Conservation (phyloP, 495 filamentous ascomycete species). For the Astrothelium macrocarpum region DNA sequence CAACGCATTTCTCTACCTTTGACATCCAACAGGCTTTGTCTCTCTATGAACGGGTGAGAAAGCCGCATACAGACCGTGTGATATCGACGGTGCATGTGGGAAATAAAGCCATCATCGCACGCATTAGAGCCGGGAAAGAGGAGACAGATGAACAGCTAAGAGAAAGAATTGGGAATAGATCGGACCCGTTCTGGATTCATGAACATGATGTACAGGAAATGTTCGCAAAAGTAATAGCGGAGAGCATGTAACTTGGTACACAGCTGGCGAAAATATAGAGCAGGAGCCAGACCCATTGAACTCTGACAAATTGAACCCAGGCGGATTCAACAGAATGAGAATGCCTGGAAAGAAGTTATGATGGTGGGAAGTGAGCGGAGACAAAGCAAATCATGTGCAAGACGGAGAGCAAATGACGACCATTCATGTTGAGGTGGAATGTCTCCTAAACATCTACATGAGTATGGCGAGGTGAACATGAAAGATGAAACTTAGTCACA, state of each 20-base stretch:
- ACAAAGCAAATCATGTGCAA: background rate
- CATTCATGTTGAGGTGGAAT: background rate
- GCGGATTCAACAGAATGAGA: background rate
- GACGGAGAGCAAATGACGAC: background rate
- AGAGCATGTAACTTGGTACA: background rate
- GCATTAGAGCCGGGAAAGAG: constrained; percentile 14
- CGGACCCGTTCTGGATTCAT: constrained; percentile 37
- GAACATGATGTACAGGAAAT: constrained; percentile 40
- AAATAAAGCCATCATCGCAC: constrained; percentile 26
- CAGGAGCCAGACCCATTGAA: background rate
- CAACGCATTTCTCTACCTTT: constrained; percentile 5
- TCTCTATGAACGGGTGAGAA: constrained; percentile 35
- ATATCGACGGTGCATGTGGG: constrained; percentile 33
- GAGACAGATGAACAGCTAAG: constrained; percentile 37
- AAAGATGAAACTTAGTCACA: too few relatives aligned
- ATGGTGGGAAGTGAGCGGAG: background rate
- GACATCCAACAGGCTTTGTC: constrained; percentile 28
- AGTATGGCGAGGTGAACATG: background rate
- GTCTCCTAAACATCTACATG: background rate
- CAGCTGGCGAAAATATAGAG: background rate
- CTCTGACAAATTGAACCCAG: background rate
- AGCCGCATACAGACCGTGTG: constrained; percentile 36
- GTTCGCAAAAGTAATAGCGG: constrained; percentile 21
- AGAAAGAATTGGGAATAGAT: constrained; percentile 30
- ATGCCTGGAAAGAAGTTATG: background rate